Percentiles rank a stretch among this genome's conserved stretches.
Conservation (phyloP, 2,329 filamentous ascomycete genomes). For the Lasiodiplodia sp. region DNA sequence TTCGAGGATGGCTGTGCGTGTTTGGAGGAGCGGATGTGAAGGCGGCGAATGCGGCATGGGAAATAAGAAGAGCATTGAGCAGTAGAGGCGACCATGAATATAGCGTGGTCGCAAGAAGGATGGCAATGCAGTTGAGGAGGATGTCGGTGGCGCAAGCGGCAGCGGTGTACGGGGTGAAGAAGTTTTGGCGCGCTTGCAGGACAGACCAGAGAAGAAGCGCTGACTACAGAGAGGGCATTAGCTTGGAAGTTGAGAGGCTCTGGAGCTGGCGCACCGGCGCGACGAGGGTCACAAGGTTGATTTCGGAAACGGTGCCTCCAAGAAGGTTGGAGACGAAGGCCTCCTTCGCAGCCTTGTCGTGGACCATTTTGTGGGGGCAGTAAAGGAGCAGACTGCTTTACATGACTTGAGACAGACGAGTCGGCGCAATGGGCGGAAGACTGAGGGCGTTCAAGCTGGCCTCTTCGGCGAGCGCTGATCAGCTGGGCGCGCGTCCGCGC, state of each 20-base stretch:
- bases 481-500: not conserved
- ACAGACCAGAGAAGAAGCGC: slow-evolving; percentile 87
- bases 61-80: slow-evolving; percentile 75
- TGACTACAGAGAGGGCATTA: slow-evolving; percentile 61
- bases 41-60: slow-evolving; percentile 72
- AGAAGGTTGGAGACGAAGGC: slow-evolving; percentile 92
- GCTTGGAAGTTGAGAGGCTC: slow-evolving; percentile 29
- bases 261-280: slow-evolving; percentile 70
- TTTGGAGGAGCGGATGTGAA: slow-evolving; percentile 44
- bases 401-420: not conserved
- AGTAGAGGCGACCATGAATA: slow-evolving; percentile 79
- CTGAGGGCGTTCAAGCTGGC: slow-evolving; percentile 21
- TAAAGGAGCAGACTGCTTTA: not conserved
- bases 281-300: slow-evolving; percentile 84
- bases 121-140: slow-evolving; percentile 81
- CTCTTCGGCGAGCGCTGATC: slow-evolving; percentile 16
- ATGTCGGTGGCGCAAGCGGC: slow-evolving; percentile 80
- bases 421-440: not conserved
- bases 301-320: slow-evolving; percentile 82
- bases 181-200: slow-evolving; percentile 80
- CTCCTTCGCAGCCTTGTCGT: slow-evolving; percentile 90
- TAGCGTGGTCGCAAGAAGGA: slow-evolving; percentile 84
- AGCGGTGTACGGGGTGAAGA: slow-evolving; percentile 77
- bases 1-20: slow-evolving; percentile 32
- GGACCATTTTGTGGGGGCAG: slow-evolving; percentile 28